Evolutionary conservation across 2,329 filamentous ascomycete species (phyloP).

Genomic region (Pseudocercospora musae): DNA sequence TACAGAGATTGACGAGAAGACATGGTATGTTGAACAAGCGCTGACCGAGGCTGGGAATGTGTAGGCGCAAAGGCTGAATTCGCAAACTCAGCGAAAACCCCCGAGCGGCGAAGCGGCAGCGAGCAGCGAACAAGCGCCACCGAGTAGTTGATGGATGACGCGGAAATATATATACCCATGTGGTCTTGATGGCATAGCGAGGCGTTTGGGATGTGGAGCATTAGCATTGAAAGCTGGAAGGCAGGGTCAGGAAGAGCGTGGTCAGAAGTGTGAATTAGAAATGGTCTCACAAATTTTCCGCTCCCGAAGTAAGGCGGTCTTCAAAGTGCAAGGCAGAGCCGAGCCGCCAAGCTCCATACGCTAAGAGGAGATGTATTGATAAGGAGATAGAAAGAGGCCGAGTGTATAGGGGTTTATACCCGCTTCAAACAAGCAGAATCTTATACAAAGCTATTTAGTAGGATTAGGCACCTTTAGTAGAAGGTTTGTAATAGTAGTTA

Average conservation of each 20-base stretch:
- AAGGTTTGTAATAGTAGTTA: too few relatives aligned
- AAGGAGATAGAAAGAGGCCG: not conserved
- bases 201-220: conserved; percentile 21
- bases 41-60: conserved; percentile 20
- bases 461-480: too few relatives aligned
- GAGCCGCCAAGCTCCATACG: not conserved
- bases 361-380: not conserved
- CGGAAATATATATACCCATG: conserved; percentile 10
- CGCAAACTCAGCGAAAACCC: conserved; percentile 21
- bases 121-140: conserved; percentile 11
- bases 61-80: conserved; percentile 32
- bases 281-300: not conserved
- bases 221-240: not conserved
- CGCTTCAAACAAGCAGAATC: not conserved
- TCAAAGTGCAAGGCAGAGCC: not conserved
- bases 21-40: conserved; percentile 16
- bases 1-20: conserved; percentile 67
- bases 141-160: conserved; percentile 13
- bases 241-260: not conserved
- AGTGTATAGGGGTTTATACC: not conserved
- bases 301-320: not conserved
- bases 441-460: not conserved
- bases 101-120: conserved; percentile 15
- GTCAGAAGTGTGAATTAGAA: not conserved
- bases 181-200: conserved; percentile 29